Evolutionary conservation across 495 filamentous ascomycete species (phyloP).

Genomic region (Aspergillus nanangensis): DNA sequence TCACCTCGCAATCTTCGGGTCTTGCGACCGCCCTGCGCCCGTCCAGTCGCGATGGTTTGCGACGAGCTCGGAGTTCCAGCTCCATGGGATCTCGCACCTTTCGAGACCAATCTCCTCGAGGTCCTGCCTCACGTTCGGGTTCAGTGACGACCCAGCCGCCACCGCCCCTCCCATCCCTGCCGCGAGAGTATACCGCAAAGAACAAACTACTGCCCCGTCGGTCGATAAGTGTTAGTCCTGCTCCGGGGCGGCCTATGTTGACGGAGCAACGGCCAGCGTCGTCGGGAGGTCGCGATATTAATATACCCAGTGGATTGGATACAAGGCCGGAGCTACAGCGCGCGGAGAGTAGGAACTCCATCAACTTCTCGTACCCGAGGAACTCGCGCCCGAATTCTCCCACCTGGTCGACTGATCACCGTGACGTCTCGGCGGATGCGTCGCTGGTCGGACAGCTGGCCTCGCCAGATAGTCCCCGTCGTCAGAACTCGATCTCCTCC

Average conservation of each 20-base stretch:
- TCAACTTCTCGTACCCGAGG: slow-evolving; percentile 86
- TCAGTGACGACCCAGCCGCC: slow-evolving; percentile 24
- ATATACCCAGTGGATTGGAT: slow-evolving; percentile 4
- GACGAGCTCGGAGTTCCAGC: slow-evolving; percentile 62
- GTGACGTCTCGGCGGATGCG: slow-evolving; percentile 8
- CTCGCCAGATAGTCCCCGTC: slow-evolving; percentile 22
- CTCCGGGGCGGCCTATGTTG: slow-evolving; percentile 44
- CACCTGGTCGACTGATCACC: slow-evolving; percentile 15
- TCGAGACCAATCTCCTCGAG: slow-evolving; percentile 60
- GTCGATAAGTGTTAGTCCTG: slow-evolving; percentile 48
- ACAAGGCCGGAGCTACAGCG: slow-evolving; percentile 46
- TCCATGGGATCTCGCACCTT: slow-evolving; percentile 89
- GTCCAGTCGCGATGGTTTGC: slow-evolving; percentile 43
- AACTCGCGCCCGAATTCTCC: slow-evolving; percentile 46
- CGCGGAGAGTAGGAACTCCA: slow-evolving; percentile 59
- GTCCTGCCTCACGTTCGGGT: slow-evolving; percentile 39
- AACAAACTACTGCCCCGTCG: slow-evolving; percentile 31
- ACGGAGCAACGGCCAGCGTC: slow-evolving; percentile 32
- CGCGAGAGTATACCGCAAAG: slow-evolving; percentile 39
- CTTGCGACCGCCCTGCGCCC: slow-evolving; percentile 28
- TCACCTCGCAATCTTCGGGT: slow-evolving; percentile 59
- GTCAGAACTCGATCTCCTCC: slow-evolving; percentile 29
- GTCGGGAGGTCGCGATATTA: neutral
- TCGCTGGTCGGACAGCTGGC: slow-evolving; percentile 15
- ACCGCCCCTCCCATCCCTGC: slow-evolving; percentile 74